Percentiles rank a stretch among this genome's conserved stretches.
These are phyloP conservation scores for Bruguiera parviflora DNA, from an alignment of 345 rosid species.

Conservation along the genomic window DNA sequence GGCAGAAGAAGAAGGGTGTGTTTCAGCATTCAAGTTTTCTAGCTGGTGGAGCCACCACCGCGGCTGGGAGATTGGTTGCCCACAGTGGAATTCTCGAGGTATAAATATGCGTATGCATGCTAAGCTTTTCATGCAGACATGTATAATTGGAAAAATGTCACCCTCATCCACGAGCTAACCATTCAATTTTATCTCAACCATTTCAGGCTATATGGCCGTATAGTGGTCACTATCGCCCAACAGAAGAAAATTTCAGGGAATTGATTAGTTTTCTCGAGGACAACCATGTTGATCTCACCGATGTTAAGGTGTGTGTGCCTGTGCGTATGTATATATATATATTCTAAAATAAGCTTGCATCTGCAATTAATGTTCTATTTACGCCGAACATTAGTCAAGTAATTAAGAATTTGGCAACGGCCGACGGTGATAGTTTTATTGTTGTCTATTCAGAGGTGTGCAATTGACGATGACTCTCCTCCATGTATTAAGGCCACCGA, in stretches of 20 bases:
- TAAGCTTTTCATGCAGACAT: neutral
- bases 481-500: conserved; percentile 4
- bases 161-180: neutral
- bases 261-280: conserved; percentile 66
- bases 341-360: neutral
- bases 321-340: conserved; percentile 20
- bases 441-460: conserved; percentile 43
- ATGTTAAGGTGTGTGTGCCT: too few relatives aligned
- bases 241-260: conserved; percentile 83
- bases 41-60: conserved; percentile 63
- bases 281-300: conserved; percentile 62
- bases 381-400: too few relatives aligned
- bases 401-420: neutral
- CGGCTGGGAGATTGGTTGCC: conserved; percentile 66
- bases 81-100: conserved; percentile 53
- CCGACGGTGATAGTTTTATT: conserved; percentile 6
- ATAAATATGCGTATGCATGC: neutral
- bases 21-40: conserved; percentile 77
- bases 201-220: conserved; percentile 91
- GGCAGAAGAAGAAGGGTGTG: conserved; percentile 57
- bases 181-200: neutral
- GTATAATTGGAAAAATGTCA: neutral
- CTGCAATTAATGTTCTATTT: neutral
- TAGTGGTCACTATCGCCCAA: conserved; percentile 95
- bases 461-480: conserved; percentile 63